These are phyloP conservation scores for Globisporangium polare DNA, from an alignment of 352 stramenopile genomes.

Conservation along the genomic window DNA sequence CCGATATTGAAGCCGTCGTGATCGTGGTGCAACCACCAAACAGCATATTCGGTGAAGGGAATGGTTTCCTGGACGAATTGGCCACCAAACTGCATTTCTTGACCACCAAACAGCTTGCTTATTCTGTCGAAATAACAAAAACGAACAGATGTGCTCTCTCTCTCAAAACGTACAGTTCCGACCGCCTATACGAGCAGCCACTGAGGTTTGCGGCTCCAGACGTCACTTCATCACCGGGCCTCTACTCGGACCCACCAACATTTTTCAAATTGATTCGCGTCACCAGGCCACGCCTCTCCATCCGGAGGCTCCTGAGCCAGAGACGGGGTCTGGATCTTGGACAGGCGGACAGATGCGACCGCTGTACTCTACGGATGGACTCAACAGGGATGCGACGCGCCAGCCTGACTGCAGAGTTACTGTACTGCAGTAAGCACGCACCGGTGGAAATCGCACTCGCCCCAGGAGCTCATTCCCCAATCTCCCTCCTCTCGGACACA, in stretches of 20 bases:
- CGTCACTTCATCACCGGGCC: background rate
- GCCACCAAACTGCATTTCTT: too few species aligned
- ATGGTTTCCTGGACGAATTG: too few species aligned
- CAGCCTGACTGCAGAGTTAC: background rate
- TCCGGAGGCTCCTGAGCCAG: background rate
- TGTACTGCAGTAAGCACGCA: too few species aligned
- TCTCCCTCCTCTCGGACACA: background rate
- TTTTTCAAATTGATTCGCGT: background rate
- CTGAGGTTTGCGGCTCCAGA: background rate
- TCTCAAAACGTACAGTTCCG: background rate
- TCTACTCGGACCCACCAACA: background rate
- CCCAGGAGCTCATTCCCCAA: background rate
- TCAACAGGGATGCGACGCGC: background rate
- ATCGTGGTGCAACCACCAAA: too few species aligned
- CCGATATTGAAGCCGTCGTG: too few species aligned
- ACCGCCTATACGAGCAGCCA: slow-evolving; percentile 6
- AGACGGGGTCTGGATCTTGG: background rate
- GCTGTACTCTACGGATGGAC: background rate
- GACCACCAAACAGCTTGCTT: too few species aligned
- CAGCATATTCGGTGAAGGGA: too few species aligned
- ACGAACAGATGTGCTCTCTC: background rate
- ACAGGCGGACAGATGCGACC: background rate
- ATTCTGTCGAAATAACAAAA: too few species aligned
- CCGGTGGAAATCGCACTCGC: too few species aligned
- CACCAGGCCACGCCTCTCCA: background rate